Evolutionary conservation across 208 protist species (phyloP).

Genomic region (Paratrypanosoma confusum): DNA sequence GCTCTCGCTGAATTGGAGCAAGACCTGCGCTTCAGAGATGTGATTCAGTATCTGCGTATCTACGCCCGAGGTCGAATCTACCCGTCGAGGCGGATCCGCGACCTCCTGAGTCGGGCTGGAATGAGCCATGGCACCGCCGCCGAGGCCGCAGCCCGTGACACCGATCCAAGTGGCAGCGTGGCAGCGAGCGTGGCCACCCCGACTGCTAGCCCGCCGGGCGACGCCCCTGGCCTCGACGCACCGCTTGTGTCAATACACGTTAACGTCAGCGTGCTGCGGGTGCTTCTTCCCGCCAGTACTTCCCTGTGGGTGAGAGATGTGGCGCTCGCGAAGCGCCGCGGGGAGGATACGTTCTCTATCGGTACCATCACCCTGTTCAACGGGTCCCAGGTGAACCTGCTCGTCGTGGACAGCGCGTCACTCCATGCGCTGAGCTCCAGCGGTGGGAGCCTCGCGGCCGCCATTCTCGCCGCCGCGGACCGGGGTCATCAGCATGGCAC

Average conservation of each 20-base stretch:
- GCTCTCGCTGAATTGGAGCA: slow-evolving; percentile 55
- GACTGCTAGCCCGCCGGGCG: no score
- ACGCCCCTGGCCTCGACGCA: background rate
- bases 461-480: slow-evolving; percentile 8
- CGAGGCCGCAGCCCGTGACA: slow-evolving; percentile 17
- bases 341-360: slow-evolving; percentile 10
- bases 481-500: slow-evolving; percentile 1
- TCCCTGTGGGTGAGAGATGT: slow-evolving; percentile 1
- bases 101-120: slow-evolving; percentile 30
- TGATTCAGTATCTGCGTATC: slow-evolving; percentile 44
- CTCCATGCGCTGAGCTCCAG: background rate
- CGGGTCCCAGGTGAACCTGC: no score
- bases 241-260: slow-evolving; percentile 4
- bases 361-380: slow-evolving; percentile 6
- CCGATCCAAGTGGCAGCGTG: slow-evolving; percentile 19
- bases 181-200: slow-evolving; percentile 15
- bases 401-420: slow-evolving; percentile 2
- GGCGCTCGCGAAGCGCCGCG: slow-evolving; percentile 10
- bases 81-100: slow-evolving; percentile 2
- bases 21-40: slow-evolving; percentile 61
- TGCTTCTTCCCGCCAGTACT: background rate
- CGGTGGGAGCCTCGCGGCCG: no score
- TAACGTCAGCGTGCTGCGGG: background rate
- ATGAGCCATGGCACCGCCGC: slow-evolving; percentile 18
- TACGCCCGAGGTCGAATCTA: slow-evolving; percentile 2